These are phyloP conservation scores for Backusella morwellensis DNA, from an alignment of 192 early-diverging fungal genomes.

Conservation along the genomic window DNA sequence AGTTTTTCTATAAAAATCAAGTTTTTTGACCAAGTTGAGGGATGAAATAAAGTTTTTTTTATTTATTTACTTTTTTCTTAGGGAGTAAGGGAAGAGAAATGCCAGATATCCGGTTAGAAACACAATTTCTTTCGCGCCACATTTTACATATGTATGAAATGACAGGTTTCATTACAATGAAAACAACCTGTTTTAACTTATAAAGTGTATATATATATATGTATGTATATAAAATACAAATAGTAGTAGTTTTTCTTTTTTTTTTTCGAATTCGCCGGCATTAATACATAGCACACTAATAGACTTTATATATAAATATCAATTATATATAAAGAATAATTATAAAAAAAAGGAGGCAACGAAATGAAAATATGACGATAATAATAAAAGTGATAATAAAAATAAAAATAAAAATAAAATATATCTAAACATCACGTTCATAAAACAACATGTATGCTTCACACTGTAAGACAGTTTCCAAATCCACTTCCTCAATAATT, in stretches of 20 bases:
- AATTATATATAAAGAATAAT: neutral
- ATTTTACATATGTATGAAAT: neutral
- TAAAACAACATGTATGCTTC: slow-evolving; percentile 81
- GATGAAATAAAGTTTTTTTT: neutral
- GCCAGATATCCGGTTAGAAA: neutral
- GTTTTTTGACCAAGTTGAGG: neutral
- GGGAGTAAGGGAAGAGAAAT: neutral
- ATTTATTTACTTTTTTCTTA: neutral
- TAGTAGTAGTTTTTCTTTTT: neutral
- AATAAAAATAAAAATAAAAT: neutral
- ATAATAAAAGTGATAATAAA: neutral
- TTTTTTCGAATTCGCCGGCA: neutral
- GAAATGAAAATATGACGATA: neutral
- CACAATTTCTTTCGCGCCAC: neutral
- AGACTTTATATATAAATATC: neutral
- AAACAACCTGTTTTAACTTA: neutral
- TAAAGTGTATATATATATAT: neutral
- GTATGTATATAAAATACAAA: neutral
- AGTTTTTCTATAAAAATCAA: neutral
- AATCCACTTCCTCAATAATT: slow-evolving; percentile 62
- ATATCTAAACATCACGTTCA: slow-evolving; percentile 47
- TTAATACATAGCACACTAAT: neutral
- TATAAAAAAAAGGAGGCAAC: neutral
- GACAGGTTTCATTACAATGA: neutral
- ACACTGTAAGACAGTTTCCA: slow-evolving; percentile 57